Evolutionary conservation across 129 eudicot genomes (phyloP), one percentile per base, ranked within the genome.

Genomic region (Flaveria sonorensis): DNA sequence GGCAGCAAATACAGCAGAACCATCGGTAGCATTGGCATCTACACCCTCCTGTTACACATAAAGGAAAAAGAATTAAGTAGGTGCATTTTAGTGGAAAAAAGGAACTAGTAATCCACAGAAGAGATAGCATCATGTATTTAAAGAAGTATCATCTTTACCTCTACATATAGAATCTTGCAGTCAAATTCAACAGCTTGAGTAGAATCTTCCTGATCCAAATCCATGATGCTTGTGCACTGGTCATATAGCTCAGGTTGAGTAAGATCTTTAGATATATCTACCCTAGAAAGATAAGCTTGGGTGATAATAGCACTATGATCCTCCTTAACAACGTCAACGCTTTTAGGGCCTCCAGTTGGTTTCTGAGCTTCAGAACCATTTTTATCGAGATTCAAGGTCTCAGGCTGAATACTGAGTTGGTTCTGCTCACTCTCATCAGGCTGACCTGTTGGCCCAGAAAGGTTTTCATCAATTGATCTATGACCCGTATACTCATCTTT

Each of bases 181-280:
- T 86, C 85, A 20, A 85, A 86, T 48, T 79, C 92, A 68, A 70
- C 83, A 46, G 85, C 63, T 19, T 56, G 62, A 18, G 13, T 18
- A 19, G 39, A 53, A 0, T 78, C 24, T 59, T 57, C 69, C 53
- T 81, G 74, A 68, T 82, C 92, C 59, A 86, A 32, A 77, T 67
- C 85, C 76, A 80, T 79, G 71, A 90, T 60, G 77, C 75, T 74
- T 28, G 75, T 77, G 77, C 87, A 93, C 84, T 89, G 82, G 12
- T 77, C 57, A 80, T 85, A 93, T 71, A 93, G 72, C 55, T 91
- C 96, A 28, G 96, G 92, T 43, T 83, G 87, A 18, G 88, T 75
- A 80, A 93, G 91, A 77, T 89, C 97, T 21, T 83, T 74, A 13
- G 98, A 93, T 57, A 93, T 89, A 78, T 93, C 98, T 56, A 93